Evolutionary conservation across 129 eudicot genomes (phyloP).

Genomic region (Silybum marianum): DNA sequence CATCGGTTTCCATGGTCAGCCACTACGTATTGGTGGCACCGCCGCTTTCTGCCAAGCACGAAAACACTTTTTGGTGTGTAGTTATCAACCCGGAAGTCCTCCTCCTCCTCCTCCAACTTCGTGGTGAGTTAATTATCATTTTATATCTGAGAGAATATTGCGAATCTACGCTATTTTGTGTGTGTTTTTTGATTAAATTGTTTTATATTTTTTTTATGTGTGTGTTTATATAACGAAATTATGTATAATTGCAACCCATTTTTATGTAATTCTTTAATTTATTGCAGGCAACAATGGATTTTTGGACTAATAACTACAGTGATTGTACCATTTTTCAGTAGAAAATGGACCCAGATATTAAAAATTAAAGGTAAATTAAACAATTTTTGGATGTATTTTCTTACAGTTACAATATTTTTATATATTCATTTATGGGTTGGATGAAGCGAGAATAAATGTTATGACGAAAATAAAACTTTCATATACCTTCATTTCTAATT

Average conservation of each 20-base stretch:
- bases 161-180: background rate
- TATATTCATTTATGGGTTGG: background rate
- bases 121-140: conserved; percentile 3
- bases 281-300: conserved; percentile 50
- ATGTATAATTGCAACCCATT: too few relatives aligned
- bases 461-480: too few relatives aligned
- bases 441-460: too few relatives aligned
- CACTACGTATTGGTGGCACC: background rate
- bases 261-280: background rate
- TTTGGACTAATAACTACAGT: conserved; percentile 30
- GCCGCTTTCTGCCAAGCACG: background rate
- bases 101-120: background rate
- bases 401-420: background rate
- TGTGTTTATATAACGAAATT: background rate
- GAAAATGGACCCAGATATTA: conserved; percentile 36
- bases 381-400: background rate
- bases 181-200: background rate
- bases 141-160: background rate
- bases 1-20: background rate
- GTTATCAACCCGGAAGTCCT: conserved; percentile 15
- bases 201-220: too few relatives aligned
- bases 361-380: conserved; percentile 32
- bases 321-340: conserved; percentile 42
- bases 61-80: background rate
- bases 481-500: too few relatives aligned